A percentile compares a stretch with the other conserved stretches of the same genome.
phyloP scores from a whole-genome alignment of 495 filamentous ascomycete species.

The Cenococcum geophilum region DNA sequence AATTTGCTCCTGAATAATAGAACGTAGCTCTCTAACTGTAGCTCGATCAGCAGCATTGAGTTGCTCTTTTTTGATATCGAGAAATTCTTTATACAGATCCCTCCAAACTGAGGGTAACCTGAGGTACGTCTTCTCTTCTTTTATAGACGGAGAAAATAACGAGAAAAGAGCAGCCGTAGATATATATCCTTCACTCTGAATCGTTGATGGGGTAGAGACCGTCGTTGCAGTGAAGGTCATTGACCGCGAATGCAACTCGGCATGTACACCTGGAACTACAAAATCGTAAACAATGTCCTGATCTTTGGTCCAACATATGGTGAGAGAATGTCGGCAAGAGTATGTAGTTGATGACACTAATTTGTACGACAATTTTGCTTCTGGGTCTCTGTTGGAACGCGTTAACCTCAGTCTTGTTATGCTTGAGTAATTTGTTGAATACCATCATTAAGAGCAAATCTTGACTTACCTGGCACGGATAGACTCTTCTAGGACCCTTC shows the following conservation, averaged over 20 bases:
- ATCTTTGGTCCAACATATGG: slow-evolving; percentile 71
- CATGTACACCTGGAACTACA: slow-evolving; percentile 40
- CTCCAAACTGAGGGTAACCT: slow-evolving; percentile 74
- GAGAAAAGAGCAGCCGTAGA: slow-evolving; percentile 76
- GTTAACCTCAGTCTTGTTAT: not conserved
- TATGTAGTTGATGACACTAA: slow-evolving; percentile 65
- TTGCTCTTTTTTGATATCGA: slow-evolving; percentile 59
- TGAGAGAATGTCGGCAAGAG: slow-evolving; percentile 65
- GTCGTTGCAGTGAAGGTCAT: slow-evolving; percentile 63
- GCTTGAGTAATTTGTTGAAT: not conserved
- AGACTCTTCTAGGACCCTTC: slow-evolving; percentile 73
- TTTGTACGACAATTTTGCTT: slow-evolving; percentile 57
- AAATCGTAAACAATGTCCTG: slow-evolving; percentile 52
- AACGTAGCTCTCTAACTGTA: slow-evolving; percentile 55
- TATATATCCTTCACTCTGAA: slow-evolving; percentile 81
- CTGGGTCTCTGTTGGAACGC: slow-evolving; percentile 51
- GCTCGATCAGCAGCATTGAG: slow-evolving; percentile 62
- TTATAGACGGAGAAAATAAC: slow-evolving; percentile 65
- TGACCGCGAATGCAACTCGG: slow-evolving; percentile 43
- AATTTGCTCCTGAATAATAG: slow-evolving; percentile 51
- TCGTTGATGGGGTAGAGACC: slow-evolving; percentile 64
- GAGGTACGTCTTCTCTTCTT: slow-evolving; percentile 79
- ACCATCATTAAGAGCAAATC: not conserved
- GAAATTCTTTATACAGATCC: slow-evolving; percentile 77
- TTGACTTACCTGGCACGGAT: slow-evolving; percentile 67